Evolutionary conservation across 768 basidiomycete species (phyloP).

Genomic region (Naganishia kalamii): DNA sequence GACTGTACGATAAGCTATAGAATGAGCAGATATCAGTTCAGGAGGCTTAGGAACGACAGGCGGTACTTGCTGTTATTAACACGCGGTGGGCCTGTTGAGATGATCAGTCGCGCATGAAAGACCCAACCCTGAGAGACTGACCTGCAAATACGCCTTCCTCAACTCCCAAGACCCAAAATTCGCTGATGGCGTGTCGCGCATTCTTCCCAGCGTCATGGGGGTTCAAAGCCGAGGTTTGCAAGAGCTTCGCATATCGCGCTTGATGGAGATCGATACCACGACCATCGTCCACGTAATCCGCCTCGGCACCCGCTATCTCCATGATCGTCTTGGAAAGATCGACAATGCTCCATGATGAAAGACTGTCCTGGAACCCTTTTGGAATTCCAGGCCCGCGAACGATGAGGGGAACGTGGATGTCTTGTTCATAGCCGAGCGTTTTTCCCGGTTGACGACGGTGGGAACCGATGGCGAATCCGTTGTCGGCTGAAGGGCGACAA

Average conservation of each 20-base stretch:
- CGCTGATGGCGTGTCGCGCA: conserved; percentile 17
- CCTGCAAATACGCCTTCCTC: conserved; percentile 25
- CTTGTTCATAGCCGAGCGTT: conserved; percentile 31
- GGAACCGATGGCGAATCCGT: conserved; percentile 26
- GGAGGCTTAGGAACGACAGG: background rate
- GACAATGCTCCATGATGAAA: conserved; percentile 26
- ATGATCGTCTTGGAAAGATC: conserved; percentile 28
- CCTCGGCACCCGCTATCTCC: conserved; percentile 26
- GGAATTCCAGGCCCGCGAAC: conserved; percentile 27
- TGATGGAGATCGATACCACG: conserved; percentile 11
- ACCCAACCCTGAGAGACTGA: background rate
- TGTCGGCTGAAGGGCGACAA: conserved; percentile 19
- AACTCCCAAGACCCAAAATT: conserved; percentile 11
- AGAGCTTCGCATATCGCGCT: background rate
- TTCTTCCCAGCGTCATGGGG: too few species aligned
- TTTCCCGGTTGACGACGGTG: conserved; percentile 32
- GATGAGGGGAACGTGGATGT: conserved; percentile 29
- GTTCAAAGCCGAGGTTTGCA: background rate
- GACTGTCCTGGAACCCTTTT: conserved; percentile 9
- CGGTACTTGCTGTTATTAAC: conserved; percentile 1
- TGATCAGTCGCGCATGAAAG: background rate
- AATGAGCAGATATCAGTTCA: background rate
- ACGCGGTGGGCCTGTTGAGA: background rate
- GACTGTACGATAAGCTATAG: conserved; percentile 24
- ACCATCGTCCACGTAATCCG: conserved; percentile 28